These are phyloP conservation scores for Lotmaria passim DNA, from an alignment of 208 protist genomes.

Conservation along the genomic window DNA sequence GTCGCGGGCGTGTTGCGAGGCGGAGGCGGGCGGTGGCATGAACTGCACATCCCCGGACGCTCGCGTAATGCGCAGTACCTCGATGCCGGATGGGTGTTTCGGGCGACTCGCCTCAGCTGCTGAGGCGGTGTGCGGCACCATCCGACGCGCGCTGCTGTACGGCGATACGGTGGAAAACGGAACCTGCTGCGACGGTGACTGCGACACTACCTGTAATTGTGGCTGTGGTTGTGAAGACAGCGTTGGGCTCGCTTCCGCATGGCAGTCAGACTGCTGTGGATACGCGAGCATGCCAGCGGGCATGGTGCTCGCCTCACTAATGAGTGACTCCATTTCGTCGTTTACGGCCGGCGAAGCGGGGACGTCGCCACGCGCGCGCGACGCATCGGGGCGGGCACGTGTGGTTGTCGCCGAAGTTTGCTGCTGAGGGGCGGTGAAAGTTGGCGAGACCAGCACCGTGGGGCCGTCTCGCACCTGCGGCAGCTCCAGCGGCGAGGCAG, in stretches of 20 bases:
- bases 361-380: not conserved
- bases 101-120: not conserved
- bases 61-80: constrained; percentile 30
- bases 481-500: not conserved
- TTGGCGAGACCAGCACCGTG: not conserved
- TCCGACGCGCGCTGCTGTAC: constrained; percentile 8
- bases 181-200: constrained; percentile 3
- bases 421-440: not conserved
- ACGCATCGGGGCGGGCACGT: not conserved
- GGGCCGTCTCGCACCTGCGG: not conserved
- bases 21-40: constrained; percentile 1
- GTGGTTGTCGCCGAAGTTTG: too few relatives aligned
- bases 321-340: constrained; percentile 11
- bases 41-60: constrained; percentile 20
- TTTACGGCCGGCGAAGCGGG: not conserved
- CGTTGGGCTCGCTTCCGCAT: not conserved
- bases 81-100: constrained; percentile 14
- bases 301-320: constrained; percentile 28
- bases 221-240: not conserved
- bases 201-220: not conserved
- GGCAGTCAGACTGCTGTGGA: not conserved
- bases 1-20: not conserved
- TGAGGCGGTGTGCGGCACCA: not conserved
- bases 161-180: constrained; percentile 14
- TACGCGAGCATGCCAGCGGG: constrained; percentile 18